A percentile compares a stretch with the other conserved stretches of the same genome.
Evolutionary conservation across 371 early-diverging fungal genomes (phyloP).

Genomic region (Rhizopus stolonifer): DNA sequence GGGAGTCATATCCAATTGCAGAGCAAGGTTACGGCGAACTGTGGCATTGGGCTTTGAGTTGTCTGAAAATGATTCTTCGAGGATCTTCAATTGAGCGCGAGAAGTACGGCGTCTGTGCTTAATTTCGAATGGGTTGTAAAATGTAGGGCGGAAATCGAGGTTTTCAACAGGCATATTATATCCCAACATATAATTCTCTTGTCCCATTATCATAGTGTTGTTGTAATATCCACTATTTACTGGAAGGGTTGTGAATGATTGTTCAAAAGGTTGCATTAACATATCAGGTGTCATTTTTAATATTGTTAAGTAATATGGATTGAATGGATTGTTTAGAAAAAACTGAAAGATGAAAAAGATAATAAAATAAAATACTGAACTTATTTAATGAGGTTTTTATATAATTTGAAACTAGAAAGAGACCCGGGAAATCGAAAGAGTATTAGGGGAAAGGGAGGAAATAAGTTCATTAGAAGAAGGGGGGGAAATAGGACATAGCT

Average conservation of each 20-base stretch:
- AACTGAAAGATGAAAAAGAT: background rate
- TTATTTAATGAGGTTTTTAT: background rate
- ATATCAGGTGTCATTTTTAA: constrained; percentile 23
- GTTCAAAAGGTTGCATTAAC: constrained; percentile 35
- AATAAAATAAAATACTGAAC: background rate
- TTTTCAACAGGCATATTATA: constrained; percentile 3
- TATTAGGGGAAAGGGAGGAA: background rate
- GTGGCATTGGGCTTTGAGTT: constrained; percentile 71
- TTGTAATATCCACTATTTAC: constrained; percentile 5
- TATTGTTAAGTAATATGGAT: background rate
- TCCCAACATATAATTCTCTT: constrained; percentile 9
- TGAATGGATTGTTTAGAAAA: background rate
- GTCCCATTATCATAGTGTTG: background rate
- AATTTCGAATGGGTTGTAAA: constrained; percentile 40
- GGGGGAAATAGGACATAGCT: too few species aligned
- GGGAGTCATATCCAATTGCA: constrained; percentile 77
- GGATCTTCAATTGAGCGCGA: constrained; percentile 59
- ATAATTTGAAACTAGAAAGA: background rate
- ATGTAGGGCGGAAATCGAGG: constrained; percentile 25
- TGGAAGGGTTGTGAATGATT: constrained; percentile 19
- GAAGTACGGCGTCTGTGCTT: constrained; percentile 67
- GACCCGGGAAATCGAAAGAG: background rate
- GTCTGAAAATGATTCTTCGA: constrained; percentile 59
- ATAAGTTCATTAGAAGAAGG: background rate
- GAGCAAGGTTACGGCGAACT: constrained; percentile 66